These are phyloP conservation scores for Porodaedalea pini DNA, from an alignment of 1,284 basidiomycete genomes.

Conservation along the genomic window DNA sequence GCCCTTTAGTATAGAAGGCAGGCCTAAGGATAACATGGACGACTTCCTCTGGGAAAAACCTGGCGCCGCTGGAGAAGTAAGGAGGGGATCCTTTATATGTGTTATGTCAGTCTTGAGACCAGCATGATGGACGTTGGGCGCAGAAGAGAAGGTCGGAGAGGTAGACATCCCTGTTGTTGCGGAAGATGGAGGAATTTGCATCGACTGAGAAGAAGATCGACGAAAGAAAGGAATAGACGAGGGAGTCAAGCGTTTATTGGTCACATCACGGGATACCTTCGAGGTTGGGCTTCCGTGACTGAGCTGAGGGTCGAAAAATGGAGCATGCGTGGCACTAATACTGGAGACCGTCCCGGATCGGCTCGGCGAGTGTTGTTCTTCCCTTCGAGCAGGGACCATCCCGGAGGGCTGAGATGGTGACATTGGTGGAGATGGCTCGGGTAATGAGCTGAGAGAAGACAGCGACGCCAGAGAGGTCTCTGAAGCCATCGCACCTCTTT, in stretches of 20 bases:
- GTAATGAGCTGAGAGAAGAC: slow-evolving; percentile 67
- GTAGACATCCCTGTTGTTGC: slow-evolving; percentile 27
- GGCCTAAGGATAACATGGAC: slow-evolving; percentile 69
- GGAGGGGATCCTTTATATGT: slow-evolving; percentile 38
- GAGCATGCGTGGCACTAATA: slow-evolving; percentile 55
- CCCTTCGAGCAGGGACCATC: not conserved
- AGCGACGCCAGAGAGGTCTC: slow-evolving; percentile 69
- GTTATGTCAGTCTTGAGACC: slow-evolving; percentile 37
- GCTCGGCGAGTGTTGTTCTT: slow-evolving; percentile 53
- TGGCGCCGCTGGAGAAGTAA: slow-evolving; percentile 52
- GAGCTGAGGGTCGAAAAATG: slow-evolving; percentile 44
- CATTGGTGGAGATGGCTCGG: slow-evolving; percentile 33
- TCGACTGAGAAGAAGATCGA: slow-evolving; percentile 86
- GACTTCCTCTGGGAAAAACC: slow-evolving; percentile 68
- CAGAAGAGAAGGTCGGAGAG: slow-evolving; percentile 51
- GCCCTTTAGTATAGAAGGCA: slow-evolving; percentile 78
- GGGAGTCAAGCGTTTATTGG: slow-evolving; percentile 77
- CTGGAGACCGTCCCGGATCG: slow-evolving; percentile 71
- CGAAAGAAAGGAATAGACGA: slow-evolving; percentile 96
- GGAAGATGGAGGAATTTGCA: slow-evolving; percentile 51
- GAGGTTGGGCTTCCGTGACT: slow-evolving; percentile 68
- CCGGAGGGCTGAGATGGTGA: slow-evolving; percentile 40
- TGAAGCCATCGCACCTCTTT: slow-evolving; percentile 70
- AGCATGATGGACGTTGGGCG: slow-evolving; percentile 37
- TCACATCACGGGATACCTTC: slow-evolving; percentile 61